Conservation (phyloP, 805 yeast genomes). For the Saccharomycopsis sp. region DNA sequence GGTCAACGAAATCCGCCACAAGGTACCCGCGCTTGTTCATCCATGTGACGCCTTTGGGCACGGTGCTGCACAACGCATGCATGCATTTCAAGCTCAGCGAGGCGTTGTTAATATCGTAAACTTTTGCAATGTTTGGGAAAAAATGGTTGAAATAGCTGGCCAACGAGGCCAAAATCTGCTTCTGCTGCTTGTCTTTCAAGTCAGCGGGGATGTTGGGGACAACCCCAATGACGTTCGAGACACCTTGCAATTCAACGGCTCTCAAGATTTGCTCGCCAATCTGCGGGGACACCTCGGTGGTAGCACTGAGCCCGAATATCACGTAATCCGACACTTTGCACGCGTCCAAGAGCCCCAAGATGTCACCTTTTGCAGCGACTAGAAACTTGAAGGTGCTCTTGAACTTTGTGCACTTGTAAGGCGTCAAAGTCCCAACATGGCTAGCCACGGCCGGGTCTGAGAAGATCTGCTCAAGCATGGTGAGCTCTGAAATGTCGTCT, state of each 20-base stretch:
- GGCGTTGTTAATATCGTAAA: constrained; percentile 57
- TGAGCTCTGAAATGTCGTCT: constrained; percentile 47
- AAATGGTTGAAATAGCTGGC: constrained; percentile 62
- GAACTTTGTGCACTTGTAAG: constrained; percentile 43
- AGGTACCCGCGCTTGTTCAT: constrained; percentile 88
- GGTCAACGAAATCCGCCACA: constrained; percentile 55
- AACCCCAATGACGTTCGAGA: constrained; percentile 71
- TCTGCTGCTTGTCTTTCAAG: constrained; percentile 68
- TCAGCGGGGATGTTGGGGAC: constrained; percentile 63
- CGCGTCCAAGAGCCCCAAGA: constrained; percentile 70
- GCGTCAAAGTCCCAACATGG: neutral
- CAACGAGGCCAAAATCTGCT: constrained; percentile 56
- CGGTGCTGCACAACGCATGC: constrained; percentile 72
- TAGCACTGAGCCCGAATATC: constrained; percentile 81
- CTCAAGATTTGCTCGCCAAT: constrained; percentile 86
- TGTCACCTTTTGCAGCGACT: constrained; percentile 59
- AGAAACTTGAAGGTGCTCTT: constrained; percentile 64
- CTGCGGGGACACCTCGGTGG: constrained; percentile 66
- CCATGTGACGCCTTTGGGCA: constrained; percentile 83
- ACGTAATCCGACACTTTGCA: constrained; percentile 86
- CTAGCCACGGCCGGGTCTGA: neutral
- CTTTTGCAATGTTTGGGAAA: constrained; percentile 71
- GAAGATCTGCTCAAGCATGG: neutral
- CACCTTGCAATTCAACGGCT: constrained; percentile 87
- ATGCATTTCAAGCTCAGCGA: constrained; percentile 68